phyloP scores from a whole-genome alignment of 2,329 filamentous ascomycete genomes.

The Neonectria magnoliae region DNA sequence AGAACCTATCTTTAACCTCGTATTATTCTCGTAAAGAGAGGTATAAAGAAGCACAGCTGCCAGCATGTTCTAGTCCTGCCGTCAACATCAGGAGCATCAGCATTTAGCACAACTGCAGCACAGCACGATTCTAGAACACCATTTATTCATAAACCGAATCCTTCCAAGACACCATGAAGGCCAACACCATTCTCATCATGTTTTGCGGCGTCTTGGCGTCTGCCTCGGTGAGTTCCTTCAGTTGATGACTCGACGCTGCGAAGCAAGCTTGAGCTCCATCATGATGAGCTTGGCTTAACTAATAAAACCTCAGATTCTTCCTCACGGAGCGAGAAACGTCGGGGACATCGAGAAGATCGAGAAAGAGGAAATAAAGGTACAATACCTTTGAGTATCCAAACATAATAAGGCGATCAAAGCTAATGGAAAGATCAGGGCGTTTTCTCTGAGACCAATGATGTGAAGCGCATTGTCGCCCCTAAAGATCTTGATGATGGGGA shows the following conservation, averaged over 20 bases:
- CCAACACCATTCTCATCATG: not conserved
- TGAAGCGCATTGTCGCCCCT: not conserved
- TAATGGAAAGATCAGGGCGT: not conserved
- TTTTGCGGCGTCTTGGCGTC: conserved; percentile 2
- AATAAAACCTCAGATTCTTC: not conserved
- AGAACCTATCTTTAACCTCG: not conserved
- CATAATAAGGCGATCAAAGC: no score
- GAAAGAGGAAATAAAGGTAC: not conserved
- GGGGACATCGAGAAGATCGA: not conserved
- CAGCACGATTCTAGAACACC: not conserved
- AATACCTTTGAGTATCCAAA: no score
- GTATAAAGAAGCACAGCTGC: not conserved
- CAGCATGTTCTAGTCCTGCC: not conserved
- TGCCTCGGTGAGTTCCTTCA: not conserved
- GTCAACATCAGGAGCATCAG: not conserved
- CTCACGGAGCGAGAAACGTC: not conserved
- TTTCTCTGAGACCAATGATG: not conserved
- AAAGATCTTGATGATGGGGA: not conserved
- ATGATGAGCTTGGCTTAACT: not conserved
- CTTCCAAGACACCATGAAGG: conserved; percentile 5
- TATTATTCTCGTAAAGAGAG: not conserved
- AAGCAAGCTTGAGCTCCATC: no score
- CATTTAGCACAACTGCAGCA: not conserved
- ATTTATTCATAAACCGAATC: no score
- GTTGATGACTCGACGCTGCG: not conserved